Percentiles rank a stretch among this genome's conserved stretches.
Conservation (phyloP, 2,329 filamentous ascomycete genomes). For the Lecanosticta acicola region DNA sequence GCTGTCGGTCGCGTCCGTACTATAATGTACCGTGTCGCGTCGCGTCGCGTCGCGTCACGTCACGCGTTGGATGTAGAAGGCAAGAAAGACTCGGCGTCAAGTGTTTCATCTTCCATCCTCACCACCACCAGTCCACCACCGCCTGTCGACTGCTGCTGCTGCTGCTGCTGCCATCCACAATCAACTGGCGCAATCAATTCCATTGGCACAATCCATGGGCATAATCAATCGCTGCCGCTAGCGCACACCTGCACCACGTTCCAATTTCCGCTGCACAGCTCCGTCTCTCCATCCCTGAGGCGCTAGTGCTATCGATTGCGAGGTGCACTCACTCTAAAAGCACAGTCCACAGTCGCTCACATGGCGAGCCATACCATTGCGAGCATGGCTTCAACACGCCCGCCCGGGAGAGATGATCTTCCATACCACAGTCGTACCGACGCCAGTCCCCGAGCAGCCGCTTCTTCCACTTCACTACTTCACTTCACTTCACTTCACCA, state of each 20-base stretch:
- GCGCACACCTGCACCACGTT: no score
- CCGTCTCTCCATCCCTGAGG: not conserved
- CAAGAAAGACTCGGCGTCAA: not conserved
- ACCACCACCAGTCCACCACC: no score
- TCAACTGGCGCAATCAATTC: no score
- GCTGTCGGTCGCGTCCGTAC: no score
- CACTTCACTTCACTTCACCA: not conserved
- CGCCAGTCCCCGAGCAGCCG: no score
- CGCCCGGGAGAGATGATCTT: not conserved
- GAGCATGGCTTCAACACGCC: not conserved
- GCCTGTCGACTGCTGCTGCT: no score
- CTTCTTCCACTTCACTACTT: no score
- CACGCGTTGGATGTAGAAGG: no score
- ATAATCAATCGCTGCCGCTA: not conserved
- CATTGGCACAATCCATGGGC: not conserved
- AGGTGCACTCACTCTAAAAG: no score
- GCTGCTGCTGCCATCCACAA: no score
- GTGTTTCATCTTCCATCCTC: not conserved
- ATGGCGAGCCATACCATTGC: conserved; percentile 6
- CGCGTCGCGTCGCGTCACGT: not conserved
- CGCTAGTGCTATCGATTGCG: conserved; percentile 8
- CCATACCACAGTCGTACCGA: no score
- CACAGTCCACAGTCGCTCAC: not conserved
- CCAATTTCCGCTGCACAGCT: not conserved
- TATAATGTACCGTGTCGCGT: not conserved